Conservation (phyloP, 2,329 filamentous ascomycete genomes). For the Pseudogymnoascus sp. region DNA sequence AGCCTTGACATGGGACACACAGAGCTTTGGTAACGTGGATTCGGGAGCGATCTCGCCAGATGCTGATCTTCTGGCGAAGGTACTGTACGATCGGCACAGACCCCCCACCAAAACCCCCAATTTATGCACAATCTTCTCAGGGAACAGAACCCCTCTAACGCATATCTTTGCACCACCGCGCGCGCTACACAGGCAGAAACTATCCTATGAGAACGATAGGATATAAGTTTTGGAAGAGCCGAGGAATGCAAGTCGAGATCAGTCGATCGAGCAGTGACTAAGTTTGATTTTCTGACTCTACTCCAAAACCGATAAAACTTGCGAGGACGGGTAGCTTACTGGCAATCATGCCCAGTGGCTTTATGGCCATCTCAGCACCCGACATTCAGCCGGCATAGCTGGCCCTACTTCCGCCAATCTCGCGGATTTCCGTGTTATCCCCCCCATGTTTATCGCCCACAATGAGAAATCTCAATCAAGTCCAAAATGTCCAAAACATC, state of each 20-base stretch:
- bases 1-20: slow-evolving; percentile 1
- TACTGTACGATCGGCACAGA: slow-evolving; percentile 10
- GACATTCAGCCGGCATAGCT: slow-evolving; percentile 1
- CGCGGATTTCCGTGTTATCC: not conserved
- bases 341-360: not conserved
- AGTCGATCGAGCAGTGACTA: not conserved
- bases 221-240: not conserved
- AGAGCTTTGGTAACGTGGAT: not conserved
- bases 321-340: not conserved
- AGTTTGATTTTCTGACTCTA: not conserved
- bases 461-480: slow-evolving; percentile 9
- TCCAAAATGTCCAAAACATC: slow-evolving; percentile 2
- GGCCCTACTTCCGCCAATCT: slow-evolving; percentile 3
- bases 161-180: not conserved
- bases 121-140: not conserved
- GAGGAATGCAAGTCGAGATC: not conserved
- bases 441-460: not conserved
- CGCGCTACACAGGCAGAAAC: not conserved
- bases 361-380: not conserved
- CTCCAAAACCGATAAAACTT: not conserved
- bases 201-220: not conserved
- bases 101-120: not conserved
- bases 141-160: not conserved
- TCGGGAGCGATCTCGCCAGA: slow-evolving; percentile 8
- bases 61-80: not conserved